phyloP scores from a whole-genome alignment of 2,329 filamentous ascomycete genomes.

The Didymosphaeria variabile region DNA sequence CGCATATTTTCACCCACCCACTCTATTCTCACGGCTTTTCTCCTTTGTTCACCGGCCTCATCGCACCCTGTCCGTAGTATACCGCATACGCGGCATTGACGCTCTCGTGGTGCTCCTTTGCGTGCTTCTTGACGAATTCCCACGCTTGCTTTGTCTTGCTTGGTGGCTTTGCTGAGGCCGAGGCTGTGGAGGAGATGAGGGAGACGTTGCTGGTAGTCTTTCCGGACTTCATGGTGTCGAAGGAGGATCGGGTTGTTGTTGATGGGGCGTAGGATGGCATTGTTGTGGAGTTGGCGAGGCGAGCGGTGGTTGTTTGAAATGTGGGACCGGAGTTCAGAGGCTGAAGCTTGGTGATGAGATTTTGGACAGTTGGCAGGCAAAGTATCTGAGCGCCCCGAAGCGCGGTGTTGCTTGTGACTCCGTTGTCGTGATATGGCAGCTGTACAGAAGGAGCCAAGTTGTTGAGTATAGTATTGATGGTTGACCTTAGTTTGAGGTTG shows the following conservation, averaged over 20 bases:
- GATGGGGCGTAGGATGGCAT: conserved; percentile 10
- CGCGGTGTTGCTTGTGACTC: not conserved
- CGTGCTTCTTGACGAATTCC: conserved; percentile 27
- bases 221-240: conserved; percentile 21
- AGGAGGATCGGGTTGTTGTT: conserved; percentile 18
- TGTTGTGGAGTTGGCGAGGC: not conserved
- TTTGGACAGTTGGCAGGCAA: not conserved
- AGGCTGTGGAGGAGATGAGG: not conserved
- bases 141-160: conserved; percentile 19
- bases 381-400: not conserved
- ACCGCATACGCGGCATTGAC: conserved; percentile 27
- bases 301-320: not conserved
- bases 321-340: not conserved
- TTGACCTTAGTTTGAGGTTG: not conserved
- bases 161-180: conserved; percentile 9
- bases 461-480: too few relatives aligned
- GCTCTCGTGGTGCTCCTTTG: conserved; percentile 32
- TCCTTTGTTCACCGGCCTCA: not conserved
- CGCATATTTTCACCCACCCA: too few relatives aligned
- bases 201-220: conserved; percentile 13
- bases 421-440: not conserved
- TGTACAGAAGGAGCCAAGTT: not conserved
- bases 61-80: conserved; percentile 24
- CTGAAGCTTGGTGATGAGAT: not conserved
- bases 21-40: too few relatives aligned